phyloP scores from a whole-genome alignment of 2,329 filamentous ascomycete genomes.

The Xylariaceae sp. region DNA sequence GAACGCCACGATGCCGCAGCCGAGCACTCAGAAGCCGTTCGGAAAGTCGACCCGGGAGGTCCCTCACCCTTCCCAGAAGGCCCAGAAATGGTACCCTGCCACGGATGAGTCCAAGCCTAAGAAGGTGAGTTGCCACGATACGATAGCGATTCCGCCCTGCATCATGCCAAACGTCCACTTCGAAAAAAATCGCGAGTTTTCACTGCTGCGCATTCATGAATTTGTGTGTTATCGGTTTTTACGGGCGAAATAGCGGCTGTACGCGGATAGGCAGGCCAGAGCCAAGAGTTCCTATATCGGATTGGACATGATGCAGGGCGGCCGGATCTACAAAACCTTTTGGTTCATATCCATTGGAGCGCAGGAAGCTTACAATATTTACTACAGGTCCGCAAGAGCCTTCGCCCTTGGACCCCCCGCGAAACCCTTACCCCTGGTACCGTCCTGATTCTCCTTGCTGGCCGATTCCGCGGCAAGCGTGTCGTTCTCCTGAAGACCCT shows the following conservation, averaged over 20 bases:
- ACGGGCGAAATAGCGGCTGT: not conserved
- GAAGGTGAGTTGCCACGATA: constrained; percentile 69
- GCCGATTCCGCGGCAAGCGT: constrained; percentile 99
- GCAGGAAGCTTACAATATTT: constrained; percentile 7
- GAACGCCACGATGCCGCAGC: constrained; percentile 66
- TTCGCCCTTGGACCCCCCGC: constrained; percentile 82
- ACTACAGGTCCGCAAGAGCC: constrained; percentile 82
- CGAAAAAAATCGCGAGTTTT: not conserved
- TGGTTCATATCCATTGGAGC: not conserved
- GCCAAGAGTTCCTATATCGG: constrained; percentile 12
- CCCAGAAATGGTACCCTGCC: constrained; percentile 98
- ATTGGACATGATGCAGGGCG: constrained; percentile 4
- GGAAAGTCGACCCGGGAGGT: constrained; percentile 92
- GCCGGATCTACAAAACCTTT: not conserved
- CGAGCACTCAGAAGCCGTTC: constrained; percentile 81
- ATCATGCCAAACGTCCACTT: not conserved
- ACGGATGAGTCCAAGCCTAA: constrained; percentile 83
- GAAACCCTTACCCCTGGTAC: constrained; percentile 87
- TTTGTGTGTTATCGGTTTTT: not conserved
- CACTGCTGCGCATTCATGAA: not conserved
- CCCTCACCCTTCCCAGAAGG: constrained; percentile 82
- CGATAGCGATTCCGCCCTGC: constrained; percentile 16
- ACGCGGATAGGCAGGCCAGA: not conserved
- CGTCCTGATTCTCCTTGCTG: constrained; percentile 97
- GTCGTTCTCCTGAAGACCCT: constrained; percentile 98